Base-by-base conservation (phyloP, 2,329 filamentous ascomycete species). In the Xylaria sp. region DNA sequence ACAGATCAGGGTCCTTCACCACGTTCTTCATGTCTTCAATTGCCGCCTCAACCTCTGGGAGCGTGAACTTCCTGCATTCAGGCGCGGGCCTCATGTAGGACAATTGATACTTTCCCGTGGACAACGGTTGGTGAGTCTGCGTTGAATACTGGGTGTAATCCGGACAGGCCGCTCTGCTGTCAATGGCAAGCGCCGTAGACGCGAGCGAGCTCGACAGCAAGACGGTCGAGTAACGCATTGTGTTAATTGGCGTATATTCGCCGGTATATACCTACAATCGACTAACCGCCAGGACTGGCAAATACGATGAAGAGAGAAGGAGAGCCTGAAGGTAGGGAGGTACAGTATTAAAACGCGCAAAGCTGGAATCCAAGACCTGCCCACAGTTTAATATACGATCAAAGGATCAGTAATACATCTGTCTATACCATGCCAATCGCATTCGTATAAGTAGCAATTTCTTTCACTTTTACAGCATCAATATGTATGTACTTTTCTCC, bases 41-140 rank as follows among this genome's bases (percentile, higher is more conserved):
- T 49, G 90, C 83, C 57, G 86, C 77, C 71, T 97, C 93, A 3
- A 96, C 90, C 6, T 85, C 80, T 1, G 86, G 81, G 2, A 90
- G 90, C 63, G 84, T 83, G 77, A 94, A 95, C 0, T 90, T 95
- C 55, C 92, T 88, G 72, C 92, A 97, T 68, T 83, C 81, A 55
- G 82, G 77, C 1, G 81, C 81, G 0, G 93, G 93, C 34, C 93
- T 84, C 77, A 95, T 91, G 72, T 83, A 95, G 1, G 91, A 88
- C 7, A 96, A 84, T 59, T 83, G 78, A 71, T 94, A 83, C 6
- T 84, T 85, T 10, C 93, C 92, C n/a, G 82, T 75, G 65, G 90
- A 95, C 68, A 86, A 85, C 1, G 93, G 93, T 42, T 80, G 76
- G 71, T 93, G 89, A 4, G 73, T 75, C 58, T 79, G 71, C 63